phyloP scores from a whole-genome alignment of 257 asterid species.

The Primulina huaijiensis region DNA sequence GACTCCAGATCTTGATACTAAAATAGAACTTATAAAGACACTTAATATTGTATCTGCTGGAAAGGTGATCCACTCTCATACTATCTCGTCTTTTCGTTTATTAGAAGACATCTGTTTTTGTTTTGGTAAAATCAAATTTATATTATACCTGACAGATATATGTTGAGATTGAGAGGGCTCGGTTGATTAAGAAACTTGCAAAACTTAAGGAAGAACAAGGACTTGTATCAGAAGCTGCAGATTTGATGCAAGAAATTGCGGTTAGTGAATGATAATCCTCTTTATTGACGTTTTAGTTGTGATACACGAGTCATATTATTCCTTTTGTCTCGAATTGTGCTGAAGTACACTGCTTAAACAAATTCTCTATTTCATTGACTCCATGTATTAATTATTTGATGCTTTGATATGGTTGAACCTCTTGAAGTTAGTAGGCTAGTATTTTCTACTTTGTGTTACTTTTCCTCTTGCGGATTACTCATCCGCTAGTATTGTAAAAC shows the following conservation, averaged over 20 bases:
- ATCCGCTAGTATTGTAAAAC: no score
- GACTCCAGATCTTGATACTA: slow-evolving; percentile 86
- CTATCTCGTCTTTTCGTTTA: slow-evolving; percentile 1
- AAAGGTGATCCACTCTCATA: slow-evolving; percentile 48
- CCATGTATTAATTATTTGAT: no score
- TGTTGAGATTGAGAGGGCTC: slow-evolving; percentile 98
- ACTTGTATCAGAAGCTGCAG: slow-evolving; percentile 88
- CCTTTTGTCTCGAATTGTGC: neutral
- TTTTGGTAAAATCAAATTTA: slow-evolving; percentile 2
- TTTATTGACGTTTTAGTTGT: neutral
- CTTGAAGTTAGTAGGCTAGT: no score
- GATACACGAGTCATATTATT: neutral
- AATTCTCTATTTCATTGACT: neutral
- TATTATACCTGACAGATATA: slow-evolving; percentile 53
- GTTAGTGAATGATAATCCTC: slow-evolving; percentile 41
- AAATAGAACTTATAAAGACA: slow-evolving; percentile 85
- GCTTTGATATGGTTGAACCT: neutral
- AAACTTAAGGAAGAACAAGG: slow-evolving; percentile 93
- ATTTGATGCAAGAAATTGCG: slow-evolving; percentile 99
- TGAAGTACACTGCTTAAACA: neutral
- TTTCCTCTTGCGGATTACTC: no score
- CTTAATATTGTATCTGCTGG: slow-evolving; percentile 94
- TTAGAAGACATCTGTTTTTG: neutral
- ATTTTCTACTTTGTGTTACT: no score
- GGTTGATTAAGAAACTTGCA: slow-evolving; percentile 88